Base-by-base conservation (phyloP, 2,329 filamentous ascomycete species). In the Xylariomycetidae sp. region DNA sequence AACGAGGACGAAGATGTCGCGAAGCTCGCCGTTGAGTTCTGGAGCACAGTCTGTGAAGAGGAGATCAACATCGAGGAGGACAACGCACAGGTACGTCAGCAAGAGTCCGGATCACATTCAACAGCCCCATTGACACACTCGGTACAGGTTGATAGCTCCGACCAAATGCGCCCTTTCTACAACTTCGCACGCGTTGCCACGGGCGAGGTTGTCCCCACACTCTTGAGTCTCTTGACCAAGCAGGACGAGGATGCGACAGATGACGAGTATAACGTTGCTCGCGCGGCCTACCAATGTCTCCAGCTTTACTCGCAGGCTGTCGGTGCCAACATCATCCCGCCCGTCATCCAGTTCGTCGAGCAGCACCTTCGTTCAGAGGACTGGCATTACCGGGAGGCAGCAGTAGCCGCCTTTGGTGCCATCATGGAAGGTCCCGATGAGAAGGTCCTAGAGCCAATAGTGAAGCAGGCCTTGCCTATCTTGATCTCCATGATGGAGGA, bases 21-120 rank as follows among this genome's bases (percentile, higher is more conserved):
- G 42, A 98, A 98, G 74, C 74, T 98, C 36, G 92, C 92, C 23
- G 88, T 98, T 47, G 92, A 98, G 60, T 98, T 98, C 68, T 98
- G 92, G 92, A 96, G 90, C 70, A 95, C 92, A n/a, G 92, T 98
- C 30, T 98, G 92, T 62, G 92, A 98, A 61, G 92, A 98, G 65
- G 92, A 98, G 63, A 90, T 95, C 51, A 83, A 83, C 45, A 96
- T 98, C 53, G 92, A 98, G 57, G 92, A 98, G 56, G 92, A 98
- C 63, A 98, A 98, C 60, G 74, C 79, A 46, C 79, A 85, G 63
- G 79, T 84, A 65, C 48, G 66, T 60, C n/a, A n/a, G n/a, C n/a
- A n/a, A n/a, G n/a, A n/a, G n/a, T n/a, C n/a, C n/a, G n/a, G n/a
- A n/a, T n/a, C n/a, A n/a, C n/a, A n/a, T n/a, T n/a, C n/a, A n/a